phyloP scores from a whole-genome alignment of 2,329 filamentous ascomycete genomes.

The Penicillium sumatraense region DNA sequence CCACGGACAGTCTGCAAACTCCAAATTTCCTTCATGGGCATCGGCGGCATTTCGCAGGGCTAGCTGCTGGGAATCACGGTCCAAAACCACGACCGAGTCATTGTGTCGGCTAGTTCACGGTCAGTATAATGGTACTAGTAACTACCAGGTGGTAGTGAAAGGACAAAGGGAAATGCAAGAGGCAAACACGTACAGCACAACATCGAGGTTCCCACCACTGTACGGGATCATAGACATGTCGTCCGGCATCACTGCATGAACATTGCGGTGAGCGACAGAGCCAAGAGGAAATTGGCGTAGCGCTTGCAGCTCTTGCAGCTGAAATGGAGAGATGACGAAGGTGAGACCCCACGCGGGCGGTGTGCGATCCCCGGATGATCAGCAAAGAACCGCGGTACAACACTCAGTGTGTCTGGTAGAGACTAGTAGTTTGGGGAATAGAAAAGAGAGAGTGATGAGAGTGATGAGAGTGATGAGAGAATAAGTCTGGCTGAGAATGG shows the following conservation, averaged over 20 bases:
- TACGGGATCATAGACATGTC: constrained; percentile 51
- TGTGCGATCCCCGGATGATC: not conserved
- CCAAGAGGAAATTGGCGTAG: not conserved
- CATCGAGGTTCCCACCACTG: constrained; percentile 46
- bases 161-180: not conserved
- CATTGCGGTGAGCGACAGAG: constrained; percentile 9
- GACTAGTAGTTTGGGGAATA: no score
- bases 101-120: constrained; percentile 73
- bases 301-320: not conserved
- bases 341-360: constrained; percentile 5
- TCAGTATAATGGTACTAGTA: constrained; percentile 20
- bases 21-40: constrained; percentile 54
- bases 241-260: constrained; percentile 35
- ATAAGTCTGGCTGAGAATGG: no score
- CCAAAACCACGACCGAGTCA: constrained; percentile 89
- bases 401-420: no score
- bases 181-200: constrained; percentile 47
- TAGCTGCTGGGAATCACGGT: constrained; percentile 81
- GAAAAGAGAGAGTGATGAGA: no score
- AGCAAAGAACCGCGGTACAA: not conserved
- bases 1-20: constrained; percentile 78
- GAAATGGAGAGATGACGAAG: constrained; percentile 10
- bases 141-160: no score
- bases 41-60: constrained; percentile 71
- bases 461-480: no score